phyloP scores from a whole-genome alignment of 805 yeast species.

The Saccharomycopsis capsularis region DNA sequence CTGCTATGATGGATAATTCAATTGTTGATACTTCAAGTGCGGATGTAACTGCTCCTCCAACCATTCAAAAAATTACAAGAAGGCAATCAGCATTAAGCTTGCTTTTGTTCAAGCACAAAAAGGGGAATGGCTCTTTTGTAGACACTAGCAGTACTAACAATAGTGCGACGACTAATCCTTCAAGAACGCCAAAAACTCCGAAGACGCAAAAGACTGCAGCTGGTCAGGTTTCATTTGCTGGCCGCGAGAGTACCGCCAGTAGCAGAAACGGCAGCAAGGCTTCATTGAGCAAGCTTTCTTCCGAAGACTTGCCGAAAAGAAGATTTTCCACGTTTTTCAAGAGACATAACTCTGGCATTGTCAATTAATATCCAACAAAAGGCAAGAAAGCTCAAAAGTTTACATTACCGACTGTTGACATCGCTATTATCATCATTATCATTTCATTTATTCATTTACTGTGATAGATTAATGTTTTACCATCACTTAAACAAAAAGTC shows the following conservation, averaged over 20 bases:
- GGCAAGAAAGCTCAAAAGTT: too few relatives aligned
- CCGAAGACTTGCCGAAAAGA: not conserved
- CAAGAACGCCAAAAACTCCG: not conserved
- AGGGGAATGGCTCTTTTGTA: not conserved
- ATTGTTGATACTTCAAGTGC: too few relatives aligned
- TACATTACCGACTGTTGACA: too few relatives aligned
- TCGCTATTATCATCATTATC: too few relatives aligned
- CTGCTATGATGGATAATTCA: not conserved
- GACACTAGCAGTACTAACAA: not conserved
- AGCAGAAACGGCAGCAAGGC: not conserved
- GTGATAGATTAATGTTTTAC: too few relatives aligned
- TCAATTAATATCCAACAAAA: too few relatives aligned
- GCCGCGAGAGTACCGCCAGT: not conserved
- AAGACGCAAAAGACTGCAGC: too few relatives aligned
- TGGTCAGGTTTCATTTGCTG: not conserved
- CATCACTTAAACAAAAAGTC: too few relatives aligned
- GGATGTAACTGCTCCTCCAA: too few relatives aligned
- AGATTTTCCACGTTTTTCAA: not conserved
- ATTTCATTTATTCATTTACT: too few relatives aligned
- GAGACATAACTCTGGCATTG: not conserved
- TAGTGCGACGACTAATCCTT: not conserved
- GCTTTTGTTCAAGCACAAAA: constrained; percentile 3
- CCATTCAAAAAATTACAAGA: not conserved
- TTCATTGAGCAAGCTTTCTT: not conserved
- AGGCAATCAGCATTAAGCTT: constrained; percentile 2